These are phyloP conservation scores for Tolypocladium pustulatum DNA, from an alignment of 2,329 filamentous ascomycete species.

Conservation along the genomic window DNA sequence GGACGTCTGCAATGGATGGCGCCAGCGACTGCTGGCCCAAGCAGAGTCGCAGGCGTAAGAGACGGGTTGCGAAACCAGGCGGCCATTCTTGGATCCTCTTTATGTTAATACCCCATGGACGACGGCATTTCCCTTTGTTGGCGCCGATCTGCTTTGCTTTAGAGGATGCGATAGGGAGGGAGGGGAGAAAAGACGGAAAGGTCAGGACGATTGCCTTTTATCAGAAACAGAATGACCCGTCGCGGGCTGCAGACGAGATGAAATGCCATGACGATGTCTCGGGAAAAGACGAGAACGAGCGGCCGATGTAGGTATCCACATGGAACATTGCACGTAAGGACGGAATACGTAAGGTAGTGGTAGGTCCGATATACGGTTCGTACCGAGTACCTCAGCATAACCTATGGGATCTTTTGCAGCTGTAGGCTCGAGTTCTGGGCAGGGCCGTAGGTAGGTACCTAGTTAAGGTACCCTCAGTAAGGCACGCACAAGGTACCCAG, in stretches of 20 bases:
- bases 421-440: no score
- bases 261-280: not conserved
- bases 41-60: slow-evolving; percentile 36
- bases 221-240: not conserved
- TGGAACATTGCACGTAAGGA: not conserved
- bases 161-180: not conserved
- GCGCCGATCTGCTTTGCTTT: not conserved
- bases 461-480: no score
- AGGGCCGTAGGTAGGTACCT: no score
- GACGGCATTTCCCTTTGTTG: not conserved
- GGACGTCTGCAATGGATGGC: slow-evolving; percentile 76
- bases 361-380: no score
- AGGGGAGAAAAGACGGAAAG: not conserved
- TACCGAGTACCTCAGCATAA: no score
- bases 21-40: slow-evolving; percentile 60
- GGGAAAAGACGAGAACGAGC: not conserved
- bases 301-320: not conserved
- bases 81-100: not conserved
- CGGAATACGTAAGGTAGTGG: no score
- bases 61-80: not conserved
- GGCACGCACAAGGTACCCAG: no score
- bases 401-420: no score
- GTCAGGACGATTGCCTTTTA: not conserved
- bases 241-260: not conserved
- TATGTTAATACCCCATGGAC: not conserved